These are phyloP conservation scores for Rhytidiadelphus loreus DNA, from an alignment of 225 moss, liverwort and hornwort species.

Conservation along the genomic window DNA sequence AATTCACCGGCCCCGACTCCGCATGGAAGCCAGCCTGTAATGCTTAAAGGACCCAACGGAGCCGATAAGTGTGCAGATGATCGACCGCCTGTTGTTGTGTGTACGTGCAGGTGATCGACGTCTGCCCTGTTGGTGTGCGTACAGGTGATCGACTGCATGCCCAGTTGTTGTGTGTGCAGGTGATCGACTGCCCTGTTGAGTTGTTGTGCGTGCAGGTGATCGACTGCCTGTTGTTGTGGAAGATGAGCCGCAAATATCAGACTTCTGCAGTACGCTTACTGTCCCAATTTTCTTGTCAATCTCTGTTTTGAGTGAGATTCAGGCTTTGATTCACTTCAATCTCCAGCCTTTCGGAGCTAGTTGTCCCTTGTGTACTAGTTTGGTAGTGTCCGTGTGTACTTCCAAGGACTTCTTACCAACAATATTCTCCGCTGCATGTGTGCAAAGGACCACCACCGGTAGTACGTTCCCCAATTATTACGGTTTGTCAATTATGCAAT, in stretches of 20 bases:
- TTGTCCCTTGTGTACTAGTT: background rate
- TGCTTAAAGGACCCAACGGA: too few relatives aligned
- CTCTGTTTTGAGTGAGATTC: background rate
- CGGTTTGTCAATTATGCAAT: background rate
- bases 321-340: background rate
- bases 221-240: background rate
- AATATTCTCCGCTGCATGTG: background rate
- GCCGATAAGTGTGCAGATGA: too few relatives aligned
- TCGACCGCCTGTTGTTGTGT: too few relatives aligned
- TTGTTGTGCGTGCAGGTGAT: background rate
- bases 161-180: too few relatives aligned
- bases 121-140: too few relatives aligned
- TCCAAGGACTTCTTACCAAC: background rate
- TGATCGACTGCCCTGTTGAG: too few relatives aligned
- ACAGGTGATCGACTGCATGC: too few relatives aligned
- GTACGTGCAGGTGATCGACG: too few relatives aligned
- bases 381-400: background rate
- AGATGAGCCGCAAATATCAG: background rate
- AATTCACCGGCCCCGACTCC: too few relatives aligned
- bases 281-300: background rate
- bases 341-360: too few relatives aligned
- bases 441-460: background rate
- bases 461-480: background rate
- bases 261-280: background rate
- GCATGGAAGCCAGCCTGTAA: too few relatives aligned